Conservation (phyloP, 371 early-diverging fungal genomes). For the Apophysomyces trapeziformis region DNA sequence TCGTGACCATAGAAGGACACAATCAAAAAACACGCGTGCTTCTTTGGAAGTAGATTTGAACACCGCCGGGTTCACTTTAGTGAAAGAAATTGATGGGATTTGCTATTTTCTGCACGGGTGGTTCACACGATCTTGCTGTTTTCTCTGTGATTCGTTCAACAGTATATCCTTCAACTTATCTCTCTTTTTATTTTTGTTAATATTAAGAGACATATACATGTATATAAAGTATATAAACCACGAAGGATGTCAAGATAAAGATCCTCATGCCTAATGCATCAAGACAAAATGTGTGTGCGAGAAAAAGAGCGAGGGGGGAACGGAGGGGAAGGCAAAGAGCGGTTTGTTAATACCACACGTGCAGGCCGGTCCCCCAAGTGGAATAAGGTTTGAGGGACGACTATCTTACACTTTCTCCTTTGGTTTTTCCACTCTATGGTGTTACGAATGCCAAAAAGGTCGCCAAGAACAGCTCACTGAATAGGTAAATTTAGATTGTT, state of each 20-base stretch:
- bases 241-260: too few relatives aligned
- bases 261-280: too few relatives aligned
- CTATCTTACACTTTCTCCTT: background rate
- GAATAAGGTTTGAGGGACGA: background rate
- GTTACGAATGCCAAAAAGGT: background rate
- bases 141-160: background rate
- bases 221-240: background rate
- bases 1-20: background rate
- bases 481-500: constrained; percentile 4
- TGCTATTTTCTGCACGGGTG: constrained; percentile 4
- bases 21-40: background rate
- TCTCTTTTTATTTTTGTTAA: background rate
- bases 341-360: background rate
- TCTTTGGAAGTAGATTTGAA: background rate
- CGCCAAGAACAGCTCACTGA: background rate
- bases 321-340: background rate
- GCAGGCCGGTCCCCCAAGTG: background rate
- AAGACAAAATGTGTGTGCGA: too few relatives aligned
- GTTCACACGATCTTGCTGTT: background rate
- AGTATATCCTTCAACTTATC: background rate
- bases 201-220: background rate
- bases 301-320: background rate
- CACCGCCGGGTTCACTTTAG: constrained; percentile 3
- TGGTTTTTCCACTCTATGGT: background rate
- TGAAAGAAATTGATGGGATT: background rate